Evolutionary conservation across 495 filamentous ascomycete species (phyloP), one percentile per base, ranked within the genome.

Genomic region (Lasiosphaeria ovina): DNA sequence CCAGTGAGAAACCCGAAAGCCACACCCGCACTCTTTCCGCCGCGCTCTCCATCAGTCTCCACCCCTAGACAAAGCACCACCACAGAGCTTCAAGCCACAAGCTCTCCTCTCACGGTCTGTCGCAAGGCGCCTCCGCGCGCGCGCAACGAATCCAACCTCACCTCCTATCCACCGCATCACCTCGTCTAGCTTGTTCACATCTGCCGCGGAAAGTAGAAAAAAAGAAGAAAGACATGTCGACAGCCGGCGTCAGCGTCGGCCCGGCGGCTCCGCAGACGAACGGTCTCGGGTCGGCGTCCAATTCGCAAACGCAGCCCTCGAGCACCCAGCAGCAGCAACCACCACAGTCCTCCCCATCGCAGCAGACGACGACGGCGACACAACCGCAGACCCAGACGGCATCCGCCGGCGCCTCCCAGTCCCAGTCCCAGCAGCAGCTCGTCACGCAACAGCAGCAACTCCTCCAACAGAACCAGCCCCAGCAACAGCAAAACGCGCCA

Each of bases 291-390:
- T 59, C 76, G 9, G 50, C 63, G 58, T 76, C 74, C 35, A 72
- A 70, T 59, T 57, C 58, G 33, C 62, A 65, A 17, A 70, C 66
- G 0, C 71, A 74, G 40, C 66, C 34, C 31, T 14, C 61, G 33
- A 69, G 58, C 59, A 57, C 51, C 69, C 66, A 57, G 55, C 66
- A 74, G 69, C 63, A 42, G 65, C 80, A 42, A 80, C 81, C 54
- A 58, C 64, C 45, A 47, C 11, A 51, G 6, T 17, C 58, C 33
- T 66, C 36, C 62, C 54, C 36, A 44, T 65, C n/a, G 58, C 66
- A 48, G 36, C 66, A 38, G 34, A 72, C 71, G 24, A 71, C 76
- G 16, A 69, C 75, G 36, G 72, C 76, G 35, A 42, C 24, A 69
- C 78, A 57, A 47, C 62, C 67, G 33, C 67, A 32, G 35, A 24